Conservation (phyloP, 2,329 filamentous ascomycete species). For the Penicillium sp. region DNA sequence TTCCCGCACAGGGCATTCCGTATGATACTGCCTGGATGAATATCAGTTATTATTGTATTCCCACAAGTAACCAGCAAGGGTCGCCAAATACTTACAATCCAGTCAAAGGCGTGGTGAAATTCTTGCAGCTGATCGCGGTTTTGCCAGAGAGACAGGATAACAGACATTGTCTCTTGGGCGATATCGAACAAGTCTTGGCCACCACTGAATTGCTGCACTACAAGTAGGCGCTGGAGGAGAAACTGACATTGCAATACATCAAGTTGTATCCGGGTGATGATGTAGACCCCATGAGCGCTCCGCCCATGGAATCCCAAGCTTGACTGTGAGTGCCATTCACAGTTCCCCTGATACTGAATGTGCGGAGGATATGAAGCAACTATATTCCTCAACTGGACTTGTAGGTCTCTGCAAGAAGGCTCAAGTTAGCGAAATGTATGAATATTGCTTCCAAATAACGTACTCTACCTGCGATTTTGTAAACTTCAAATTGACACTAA, state of each 20-base stretch:
- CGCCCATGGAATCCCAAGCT: too few species aligned
- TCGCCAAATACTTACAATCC: background rate
- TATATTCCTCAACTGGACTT: background rate
- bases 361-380: background rate
- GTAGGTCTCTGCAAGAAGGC: background rate
- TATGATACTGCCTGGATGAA: background rate
- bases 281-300: background rate
- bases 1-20: background rate
- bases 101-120: background rate
- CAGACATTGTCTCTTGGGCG: background rate
- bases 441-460: background rate
- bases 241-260: conserved; percentile 1
- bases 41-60: background rate
- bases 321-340: background rate
- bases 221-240: background rate
- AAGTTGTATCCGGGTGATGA: background rate
- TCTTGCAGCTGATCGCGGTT: background rate
- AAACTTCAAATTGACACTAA: background rate
- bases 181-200: background rate
- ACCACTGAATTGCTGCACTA: background rate
- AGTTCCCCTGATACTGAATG: background rate
- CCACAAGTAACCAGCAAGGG: too few species aligned
- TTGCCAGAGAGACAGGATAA: background rate
- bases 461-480: background rate
- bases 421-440: background rate